Percentiles rank a stretch among this genome's conserved stretches.
Evolutionary conservation across 2,329 filamentous ascomycete genomes (phyloP).

Genomic region (Blumeriella jaapii): DNA sequence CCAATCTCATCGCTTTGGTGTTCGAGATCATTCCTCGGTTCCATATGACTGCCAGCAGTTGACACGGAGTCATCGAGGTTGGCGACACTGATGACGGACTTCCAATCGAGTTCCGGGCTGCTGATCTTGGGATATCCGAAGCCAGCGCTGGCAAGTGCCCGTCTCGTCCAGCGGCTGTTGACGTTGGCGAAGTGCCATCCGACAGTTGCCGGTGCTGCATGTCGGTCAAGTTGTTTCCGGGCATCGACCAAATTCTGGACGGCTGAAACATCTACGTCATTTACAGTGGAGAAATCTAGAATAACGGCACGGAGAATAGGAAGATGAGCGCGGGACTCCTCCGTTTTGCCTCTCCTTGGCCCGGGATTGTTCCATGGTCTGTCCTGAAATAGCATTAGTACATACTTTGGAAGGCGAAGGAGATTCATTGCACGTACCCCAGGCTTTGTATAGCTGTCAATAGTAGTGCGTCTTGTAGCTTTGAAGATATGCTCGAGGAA

Average conservation of each 20-base stretch:
- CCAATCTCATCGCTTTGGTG: constrained; percentile 58
- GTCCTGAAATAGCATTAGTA: not conserved
- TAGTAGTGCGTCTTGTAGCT: constrained; percentile 66
- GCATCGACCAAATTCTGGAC: constrained; percentile 89
- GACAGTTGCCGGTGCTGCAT: constrained; percentile 67
- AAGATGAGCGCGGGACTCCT: constrained; percentile 37
- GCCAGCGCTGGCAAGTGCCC: constrained; percentile 73
- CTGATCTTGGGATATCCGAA: constrained; percentile 68
- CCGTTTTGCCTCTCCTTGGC: constrained; percentile 43
- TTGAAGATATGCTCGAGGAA: constrained; percentile 56
- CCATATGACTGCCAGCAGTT: too few species aligned
- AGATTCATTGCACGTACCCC: constrained; percentile 67
- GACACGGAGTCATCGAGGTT: constrained; percentile 65
- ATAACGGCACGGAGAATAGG: constrained; percentile 81
- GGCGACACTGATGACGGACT: constrained; percentile 88
- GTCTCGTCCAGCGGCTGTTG: constrained; percentile 90
- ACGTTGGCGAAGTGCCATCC: constrained; percentile 96
- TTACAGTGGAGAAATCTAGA: constrained; percentile 85
- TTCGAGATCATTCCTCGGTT: too few species aligned
- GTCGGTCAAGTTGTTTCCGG: constrained; percentile 82
- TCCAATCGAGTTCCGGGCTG: constrained; percentile 49
- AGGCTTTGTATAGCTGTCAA: constrained; percentile 50
- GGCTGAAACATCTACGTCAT: constrained; percentile 87
- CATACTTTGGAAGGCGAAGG: not conserved
- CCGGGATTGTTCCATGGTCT: constrained; percentile 61